Evolutionary conservation across 2,329 filamentous ascomycete genomes (phyloP), one percentile per base, ranked within the genome.

Genomic region (Paecilomyces variotii): DNA sequence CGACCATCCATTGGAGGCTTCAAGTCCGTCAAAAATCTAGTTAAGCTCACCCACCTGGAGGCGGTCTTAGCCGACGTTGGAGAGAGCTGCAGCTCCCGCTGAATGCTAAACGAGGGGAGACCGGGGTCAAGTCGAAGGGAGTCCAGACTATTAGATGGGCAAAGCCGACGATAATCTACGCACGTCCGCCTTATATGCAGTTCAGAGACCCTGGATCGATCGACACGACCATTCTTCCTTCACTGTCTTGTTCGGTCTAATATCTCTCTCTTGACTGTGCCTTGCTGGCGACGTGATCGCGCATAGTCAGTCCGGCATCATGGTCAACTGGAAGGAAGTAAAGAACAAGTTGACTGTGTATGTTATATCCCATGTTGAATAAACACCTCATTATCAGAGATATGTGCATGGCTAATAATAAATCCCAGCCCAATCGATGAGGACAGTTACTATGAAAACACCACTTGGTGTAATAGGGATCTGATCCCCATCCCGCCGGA

Each of bases 391-490:
- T n/a, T 9, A n/a, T 45, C 39, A 45, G 19, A 2, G n/a, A 19
- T 39, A 39, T 39, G 10, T 12, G 10, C 5, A 24, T 27, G 19
- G 5, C 50, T 52, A 28, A 52, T 10, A 27, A 30, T 9, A 9
- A 25, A 19, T 19, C 19, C 3, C 9, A 65, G 64, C 28, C 65
- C 65, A 4, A 61, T 62, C 26, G 65, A 67, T 28, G 52, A 65
- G 35, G 32, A 65, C 54, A 56, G 63, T 9, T 59, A 63, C 57
- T 66, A 66, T 52, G 57, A 63, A 49, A 67, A 66, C 53, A 65
- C 67, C 2, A 60, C 60, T 26, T 69, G 67, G 68, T 66, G 64
- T 59, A 70, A 70, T 55, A 61, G 67, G 56, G 68, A 70, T 55
- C 57, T 70, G 35, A 67, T 68, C 25, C 68, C 68, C 35, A 66